A percentile compares a stretch with the other conserved stretches of the same genome.
Evolutionary conservation across 768 basidiomycete genomes (phyloP).

Genomic region (Tricholoma sp.): DNA sequence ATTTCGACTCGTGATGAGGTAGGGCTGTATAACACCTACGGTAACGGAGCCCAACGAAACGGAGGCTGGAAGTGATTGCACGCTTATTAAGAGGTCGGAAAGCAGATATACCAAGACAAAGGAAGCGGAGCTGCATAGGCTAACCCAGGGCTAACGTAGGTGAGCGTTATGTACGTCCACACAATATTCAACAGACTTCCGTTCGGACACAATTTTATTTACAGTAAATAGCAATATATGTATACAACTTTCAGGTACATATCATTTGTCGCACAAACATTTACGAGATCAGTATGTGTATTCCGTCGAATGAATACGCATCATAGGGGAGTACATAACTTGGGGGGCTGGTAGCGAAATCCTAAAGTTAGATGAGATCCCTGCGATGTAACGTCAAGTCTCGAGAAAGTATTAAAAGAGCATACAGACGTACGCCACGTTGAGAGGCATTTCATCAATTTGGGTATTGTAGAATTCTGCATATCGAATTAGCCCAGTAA

Average conservation of each 20-base stretch:
- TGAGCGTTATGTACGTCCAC: no score
- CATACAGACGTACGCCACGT: conserved; percentile 72
- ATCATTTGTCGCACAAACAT: no score
- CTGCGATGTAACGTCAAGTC: conserved; percentile 29
- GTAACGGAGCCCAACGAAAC: not conserved
- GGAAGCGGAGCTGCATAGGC: not conserved
- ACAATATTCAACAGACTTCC: no score
- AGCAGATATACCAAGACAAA: not conserved
- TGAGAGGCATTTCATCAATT: conserved; percentile 98
- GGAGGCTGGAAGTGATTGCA: not conserved
- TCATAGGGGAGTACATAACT: not conserved
- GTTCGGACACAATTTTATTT: no score
- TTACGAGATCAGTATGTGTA: not conserved
- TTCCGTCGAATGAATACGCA: not conserved
- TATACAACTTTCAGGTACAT: no score
- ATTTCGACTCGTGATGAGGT: conserved; percentile 41
- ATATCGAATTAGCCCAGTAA: conserved; percentile 10
- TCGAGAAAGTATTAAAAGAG: no score
- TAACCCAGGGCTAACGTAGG: no score
- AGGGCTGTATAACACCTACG: conserved; percentile 6
- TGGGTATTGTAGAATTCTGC: conserved; percentile 90
- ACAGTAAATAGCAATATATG: no score
- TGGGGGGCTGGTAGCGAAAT: conserved; percentile 9
- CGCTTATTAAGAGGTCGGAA: not conserved
- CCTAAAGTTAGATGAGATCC: conserved; percentile 63